Evolutionary conservation across 129 eudicot genomes (phyloP), one percentile per base, ranked within the genome.

Genomic region (Daucus carota): DNA sequence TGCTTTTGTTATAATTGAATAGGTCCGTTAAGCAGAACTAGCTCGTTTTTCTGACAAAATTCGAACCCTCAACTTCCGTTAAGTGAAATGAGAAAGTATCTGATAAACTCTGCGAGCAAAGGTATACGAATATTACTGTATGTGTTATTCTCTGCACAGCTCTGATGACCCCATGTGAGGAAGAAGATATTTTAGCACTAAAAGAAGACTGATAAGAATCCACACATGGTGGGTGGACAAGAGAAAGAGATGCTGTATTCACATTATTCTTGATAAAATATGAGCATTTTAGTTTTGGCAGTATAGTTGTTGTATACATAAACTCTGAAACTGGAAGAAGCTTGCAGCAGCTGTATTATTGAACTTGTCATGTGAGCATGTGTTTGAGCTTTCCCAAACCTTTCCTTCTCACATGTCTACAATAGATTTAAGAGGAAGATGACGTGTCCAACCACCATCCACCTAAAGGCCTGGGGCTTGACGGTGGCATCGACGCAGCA

Each of bases 321-420:
- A 65, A 73, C 59, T 34, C 59, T 59, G 29, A 50, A 34, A 50
- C 2, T 52, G 66, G 77, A 73, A 65, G 18, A 75, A 47, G 32
- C 41, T 11, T 22, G 20, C 41, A 36, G 20, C 41, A 36, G 22
- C 48, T 54, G 63, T 24, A 47, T 75, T 52, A 57, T 74, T 31
- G 32, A 60, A 36, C 44, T 29, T 28, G 60, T 73, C 62, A 48
- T 24, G 15, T 28, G 24, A 3, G 32, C 43, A 48, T 70, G 50
- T 50, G 54, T 69, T 70, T 69, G 41, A 68, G 81, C 81, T 70
- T 70, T 34, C 60, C 80, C 67, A 66, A 16, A 34, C 54, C 70
- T 36, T 36, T 77, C 69, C 68, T 33, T 70, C 29, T 77, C 80
- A 10, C 62, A 8, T 75, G 32, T 60, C 67, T 66, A 28, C 67